Conservation (phyloP, 108 stramenopile genomes). For the Schizochytrium sp. region DNA sequence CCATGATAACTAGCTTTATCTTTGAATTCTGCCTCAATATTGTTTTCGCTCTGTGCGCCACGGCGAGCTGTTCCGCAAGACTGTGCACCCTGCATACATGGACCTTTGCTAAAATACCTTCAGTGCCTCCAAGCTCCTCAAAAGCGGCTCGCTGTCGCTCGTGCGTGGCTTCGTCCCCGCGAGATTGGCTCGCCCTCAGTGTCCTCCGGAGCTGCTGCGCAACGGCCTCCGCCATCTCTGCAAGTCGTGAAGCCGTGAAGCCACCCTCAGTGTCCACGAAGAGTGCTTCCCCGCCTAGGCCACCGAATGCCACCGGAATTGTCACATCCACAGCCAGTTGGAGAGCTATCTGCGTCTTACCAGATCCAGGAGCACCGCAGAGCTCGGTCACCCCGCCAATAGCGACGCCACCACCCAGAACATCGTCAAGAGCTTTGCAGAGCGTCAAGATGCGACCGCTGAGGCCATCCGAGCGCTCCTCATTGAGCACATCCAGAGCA, state of each 20-base stretch:
- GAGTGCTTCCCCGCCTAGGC: constrained; percentile 85
- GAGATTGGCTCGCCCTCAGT: constrained; percentile 72
- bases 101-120: constrained; percentile 83
- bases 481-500: neutral
- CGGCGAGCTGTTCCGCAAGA: constrained; percentile 84
- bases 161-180: neutral
- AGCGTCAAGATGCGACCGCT: constrained; percentile 78
- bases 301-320: constrained; percentile 85
- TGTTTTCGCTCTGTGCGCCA: constrained; percentile 68
- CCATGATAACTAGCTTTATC: constrained; percentile 86
- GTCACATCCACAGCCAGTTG: constrained; percentile 89
- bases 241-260: constrained; percentile 84
- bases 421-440: constrained; percentile 79
- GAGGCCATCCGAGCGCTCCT: neutral
- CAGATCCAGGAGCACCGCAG: constrained; percentile 88
- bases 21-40: constrained; percentile 65
- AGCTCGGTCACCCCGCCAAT: constrained; percentile 88
- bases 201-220: constrained; percentile 76
- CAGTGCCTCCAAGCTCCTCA: neutral
- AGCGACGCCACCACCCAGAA: constrained; percentile 86
- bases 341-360: constrained; percentile 95
- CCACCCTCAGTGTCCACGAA: constrained; percentile 94
- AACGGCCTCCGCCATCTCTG: constrained; percentile 82
- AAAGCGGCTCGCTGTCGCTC: neutral
- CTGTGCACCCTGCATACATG: constrained; percentile 93